These are phyloP conservation scores for Oryza meyeriana DNA, from an alignment of 176 grass and related monocot genomes.

Conservation along the genomic window DNA sequence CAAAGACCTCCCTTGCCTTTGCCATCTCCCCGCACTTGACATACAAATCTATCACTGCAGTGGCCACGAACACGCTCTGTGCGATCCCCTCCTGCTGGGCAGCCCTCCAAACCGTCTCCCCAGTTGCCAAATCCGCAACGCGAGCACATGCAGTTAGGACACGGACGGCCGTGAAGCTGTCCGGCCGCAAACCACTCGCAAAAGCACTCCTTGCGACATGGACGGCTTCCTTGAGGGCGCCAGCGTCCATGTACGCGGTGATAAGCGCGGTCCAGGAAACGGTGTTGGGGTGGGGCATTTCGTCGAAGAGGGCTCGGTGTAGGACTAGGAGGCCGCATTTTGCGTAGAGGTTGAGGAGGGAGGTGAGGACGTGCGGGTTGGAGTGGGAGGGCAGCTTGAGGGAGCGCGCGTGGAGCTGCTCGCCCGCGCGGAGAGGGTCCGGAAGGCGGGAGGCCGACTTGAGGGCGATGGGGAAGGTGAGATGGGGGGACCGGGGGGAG, in stretches of 20 bases:
- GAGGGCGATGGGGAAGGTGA: slow-evolving; percentile 57
- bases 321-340: slow-evolving; percentile 37
- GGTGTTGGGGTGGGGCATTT: slow-evolving; percentile 42
- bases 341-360: slow-evolving; percentile 46
- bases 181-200: slow-evolving; percentile 31
- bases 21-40: slow-evolving; percentile 58
- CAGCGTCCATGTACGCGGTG: slow-evolving; percentile 46
- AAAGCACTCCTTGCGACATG: slow-evolving; percentile 18
- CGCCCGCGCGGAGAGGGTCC: slow-evolving; percentile 23
- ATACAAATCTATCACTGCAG: slow-evolving; percentile 53
- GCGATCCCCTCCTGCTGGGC: slow-evolving; percentile 24
- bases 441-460: slow-evolving; percentile 57
- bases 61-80: slow-evolving; percentile 42
- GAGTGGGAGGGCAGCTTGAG: slow-evolving; percentile 49
- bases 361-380: slow-evolving; percentile 53
- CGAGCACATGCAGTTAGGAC: slow-evolving; percentile 54
- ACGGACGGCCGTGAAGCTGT: slow-evolving; percentile 50
- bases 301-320: slow-evolving; percentile 53
- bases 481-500: slow-evolving; percentile 29
- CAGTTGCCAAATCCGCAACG: slow-evolving; percentile 32
- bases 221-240: slow-evolving; percentile 15
- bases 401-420: slow-evolving; percentile 44
- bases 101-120: slow-evolving; percentile 38
- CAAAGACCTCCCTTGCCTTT: slow-evolving; percentile 50
- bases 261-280: slow-evolving; percentile 74